Evolutionary conservation across 768 basidiomycete genomes (phyloP).

Genomic region (Mycena indigotica): DNA sequence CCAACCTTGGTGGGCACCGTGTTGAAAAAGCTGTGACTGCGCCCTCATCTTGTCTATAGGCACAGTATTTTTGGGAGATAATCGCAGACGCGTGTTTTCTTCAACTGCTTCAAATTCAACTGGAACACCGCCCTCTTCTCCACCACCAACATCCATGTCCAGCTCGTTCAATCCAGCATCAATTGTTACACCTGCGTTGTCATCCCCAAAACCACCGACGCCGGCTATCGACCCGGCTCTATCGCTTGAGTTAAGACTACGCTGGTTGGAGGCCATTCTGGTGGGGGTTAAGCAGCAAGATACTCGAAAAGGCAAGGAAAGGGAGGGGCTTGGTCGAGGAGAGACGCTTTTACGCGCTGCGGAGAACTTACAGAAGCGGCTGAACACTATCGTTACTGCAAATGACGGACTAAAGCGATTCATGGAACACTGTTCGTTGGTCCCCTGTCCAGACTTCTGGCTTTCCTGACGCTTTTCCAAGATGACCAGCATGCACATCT

Average conservation of each 20-base stretch:
- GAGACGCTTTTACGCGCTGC: slow-evolving; percentile 62
- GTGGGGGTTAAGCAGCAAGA: slow-evolving; percentile 55
- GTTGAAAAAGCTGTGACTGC: no score
- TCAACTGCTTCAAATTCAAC: slow-evolving; percentile 53
- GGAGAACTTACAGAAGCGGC: slow-evolving; percentile 58
- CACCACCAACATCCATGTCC: slow-evolving; percentile 40
- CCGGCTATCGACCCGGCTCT: slow-evolving; percentile 61
- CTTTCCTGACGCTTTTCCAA: slow-evolving; percentile 28
- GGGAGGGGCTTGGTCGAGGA: slow-evolving; percentile 47
- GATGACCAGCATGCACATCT: slow-evolving; percentile 78
- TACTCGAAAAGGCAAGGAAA: slow-evolving; percentile 41
- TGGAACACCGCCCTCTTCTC: slow-evolving; percentile 42
- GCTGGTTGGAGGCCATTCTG: slow-evolving; percentile 81
- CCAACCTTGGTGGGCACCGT: no score
- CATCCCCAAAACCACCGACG: slow-evolving; percentile 23
- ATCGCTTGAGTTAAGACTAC: slow-evolving; percentile 72
- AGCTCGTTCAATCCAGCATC: slow-evolving; percentile 25
- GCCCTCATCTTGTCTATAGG: no score
- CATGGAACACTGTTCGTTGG: slow-evolving; percentile 65
- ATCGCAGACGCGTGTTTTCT: slow-evolving; percentile 63
- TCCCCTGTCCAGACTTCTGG: slow-evolving; percentile 1
- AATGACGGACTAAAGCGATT: slow-evolving; percentile 77
- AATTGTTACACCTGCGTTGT: slow-evolving; percentile 26
- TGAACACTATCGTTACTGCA: slow-evolving; percentile 60
- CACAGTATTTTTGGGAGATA: slow-evolving; percentile 81